Evolutionary conservation across 2,329 filamentous ascomycete species (phyloP), one percentile per base, ranked within the genome.

Genomic region (Claviceps purpurea): DNA sequence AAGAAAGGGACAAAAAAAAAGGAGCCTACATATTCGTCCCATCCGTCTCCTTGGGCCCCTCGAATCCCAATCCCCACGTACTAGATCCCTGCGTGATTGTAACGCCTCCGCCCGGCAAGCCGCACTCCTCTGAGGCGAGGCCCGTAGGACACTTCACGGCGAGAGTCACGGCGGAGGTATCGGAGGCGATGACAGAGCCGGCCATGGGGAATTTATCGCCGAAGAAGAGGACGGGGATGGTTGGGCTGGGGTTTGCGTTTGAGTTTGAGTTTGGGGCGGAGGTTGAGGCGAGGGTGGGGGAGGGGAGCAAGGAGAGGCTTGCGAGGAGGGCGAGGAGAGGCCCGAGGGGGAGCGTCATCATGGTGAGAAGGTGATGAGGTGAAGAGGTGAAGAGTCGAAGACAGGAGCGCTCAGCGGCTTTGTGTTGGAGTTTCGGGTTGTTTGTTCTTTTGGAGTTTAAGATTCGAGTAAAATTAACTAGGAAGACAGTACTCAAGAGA

Each of bases 151-250:
- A 70, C 24, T 52, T 52, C 22, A 68, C 45, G 46, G 56, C 57
- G 46, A 61, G 58, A 2, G 67, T 70, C 1, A 66, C 68, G 46
- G 61, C 59, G 8, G 48, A 54, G 10, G 45, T 50, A 38, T 61
- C 59, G 52, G 56, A 65, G 7, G 55, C 56, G 42, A 67, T 47
- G 50, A 68, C 56, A n/a, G 66, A 67, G 37, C 59, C 66, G 7
- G 58, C 58, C 13, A 64, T 47, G 10, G 50, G 44, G 18, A 60
- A 54, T 11, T 55, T 4, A 46, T 63, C 60, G 46, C 53, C 56
- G 41, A 56, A 43, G 30, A 61, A 61, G 44, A 66, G 54, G 30
- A 67, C 52, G 5, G 55, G 50, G 38, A 60, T 60, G 47, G 61
- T 61, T 40, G 61, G 61, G 34, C 60, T 61, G 46, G 40, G 2